A percentile compares a stretch with the other conserved stretches of the same genome.
Conservation (phyloP, 2,329 filamentous ascomycete species). For the Xylaria multiplex region DNA sequence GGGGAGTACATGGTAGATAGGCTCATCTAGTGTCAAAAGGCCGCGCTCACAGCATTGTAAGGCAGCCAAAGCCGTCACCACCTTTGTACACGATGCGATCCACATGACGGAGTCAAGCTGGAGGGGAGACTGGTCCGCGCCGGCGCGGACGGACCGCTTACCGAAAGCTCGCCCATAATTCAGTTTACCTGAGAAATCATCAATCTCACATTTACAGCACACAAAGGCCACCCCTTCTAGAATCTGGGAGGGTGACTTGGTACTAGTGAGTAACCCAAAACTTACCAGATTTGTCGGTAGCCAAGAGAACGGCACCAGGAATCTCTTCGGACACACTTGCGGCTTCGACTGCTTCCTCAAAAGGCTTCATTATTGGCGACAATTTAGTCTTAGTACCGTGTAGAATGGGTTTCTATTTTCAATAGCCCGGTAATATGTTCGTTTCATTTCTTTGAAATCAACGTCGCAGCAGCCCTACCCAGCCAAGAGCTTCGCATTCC, state of each 20-base stretch:
- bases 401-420: background rate
- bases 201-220: background rate
- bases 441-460: no score
- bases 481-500: constrained; percentile 6
- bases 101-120: constrained; percentile 43
- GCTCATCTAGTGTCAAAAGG: constrained; percentile 53
- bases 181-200: constrained; percentile 27
- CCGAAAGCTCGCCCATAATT: constrained; percentile 39
- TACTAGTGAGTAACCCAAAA: background rate
- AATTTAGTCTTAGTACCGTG: background rate
- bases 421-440: background rate
- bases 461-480: no score
- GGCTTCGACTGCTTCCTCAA: constrained; percentile 38
- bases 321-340: constrained; percentile 38
- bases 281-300: constrained; percentile 35
- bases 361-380: constrained; percentile 28
- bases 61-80: constrained; percentile 56
- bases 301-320: constrained; percentile 38
- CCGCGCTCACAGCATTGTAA: constrained; percentile 58
- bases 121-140: constrained; percentile 37
- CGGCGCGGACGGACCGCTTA: constrained; percentile 38
- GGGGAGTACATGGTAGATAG: constrained; percentile 54
- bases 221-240: background rate
- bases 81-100: constrained; percentile 46
- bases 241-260: background rate